Conservation (phyloP, 805 yeast species). For the Candida coquimbonensis region DNA sequence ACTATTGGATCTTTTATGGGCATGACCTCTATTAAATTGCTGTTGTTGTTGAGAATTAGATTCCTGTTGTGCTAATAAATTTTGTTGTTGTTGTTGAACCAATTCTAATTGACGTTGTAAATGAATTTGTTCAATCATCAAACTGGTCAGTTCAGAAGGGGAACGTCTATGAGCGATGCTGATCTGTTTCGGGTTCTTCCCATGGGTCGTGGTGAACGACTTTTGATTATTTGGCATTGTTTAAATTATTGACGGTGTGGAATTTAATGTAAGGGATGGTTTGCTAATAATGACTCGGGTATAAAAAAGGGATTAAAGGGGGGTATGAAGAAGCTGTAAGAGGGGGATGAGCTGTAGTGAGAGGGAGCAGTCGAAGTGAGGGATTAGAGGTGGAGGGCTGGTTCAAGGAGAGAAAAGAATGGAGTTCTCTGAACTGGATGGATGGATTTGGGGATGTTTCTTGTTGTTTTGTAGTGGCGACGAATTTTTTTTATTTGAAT, state of each 20-base stretch:
- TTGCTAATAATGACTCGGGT: background rate
- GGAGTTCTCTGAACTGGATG: too few relatives aligned
- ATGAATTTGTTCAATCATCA: slow-evolving; percentile 84
- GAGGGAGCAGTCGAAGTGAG: too few relatives aligned
- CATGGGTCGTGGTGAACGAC: slow-evolving; percentile 29
- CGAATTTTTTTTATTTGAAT: too few relatives aligned
- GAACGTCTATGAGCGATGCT: slow-evolving; percentile 97
- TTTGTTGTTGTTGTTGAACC: slow-evolving; percentile 90
- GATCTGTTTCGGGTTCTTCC: slow-evolving; percentile 49
- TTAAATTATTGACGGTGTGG: background rate
- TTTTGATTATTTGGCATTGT: background rate
- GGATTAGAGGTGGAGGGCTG: too few relatives aligned
- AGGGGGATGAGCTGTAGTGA: too few relatives aligned
- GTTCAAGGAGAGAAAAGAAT: too few relatives aligned
- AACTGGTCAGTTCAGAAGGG: slow-evolving; percentile 88
- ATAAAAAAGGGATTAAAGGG: background rate
- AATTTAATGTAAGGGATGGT: background rate
- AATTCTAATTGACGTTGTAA: slow-evolving; percentile 88
- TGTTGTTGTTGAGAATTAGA: background rate
- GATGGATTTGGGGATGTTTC: too few relatives aligned
- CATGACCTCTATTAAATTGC: slow-evolving; percentile 23
- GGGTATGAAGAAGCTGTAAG: too few relatives aligned
- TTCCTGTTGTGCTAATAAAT: slow-evolving; percentile 61
- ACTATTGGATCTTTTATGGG: slow-evolving; percentile 5
- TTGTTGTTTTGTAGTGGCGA: too few relatives aligned